Evolutionary conservation across 148 eudicot species (phyloP), one percentile per base, ranked within the genome.

Genomic region (Bassia scoparia): DNA sequence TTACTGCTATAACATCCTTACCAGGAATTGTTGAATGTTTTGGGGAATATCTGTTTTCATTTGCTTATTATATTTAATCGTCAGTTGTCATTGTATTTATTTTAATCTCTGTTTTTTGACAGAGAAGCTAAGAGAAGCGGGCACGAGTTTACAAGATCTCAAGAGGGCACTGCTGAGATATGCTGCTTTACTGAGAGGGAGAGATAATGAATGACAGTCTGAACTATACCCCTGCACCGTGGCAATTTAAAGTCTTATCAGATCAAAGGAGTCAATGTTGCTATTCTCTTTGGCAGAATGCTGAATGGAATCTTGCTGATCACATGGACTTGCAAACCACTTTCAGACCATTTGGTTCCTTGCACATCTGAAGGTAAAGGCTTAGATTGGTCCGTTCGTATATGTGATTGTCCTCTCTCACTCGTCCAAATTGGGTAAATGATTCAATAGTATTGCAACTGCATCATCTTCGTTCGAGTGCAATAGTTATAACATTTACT

Each of bases 291-390:
- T 96, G 97, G 97, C 99, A 96, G 74, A 96, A 96, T 80, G 97
- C 81, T 96, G 35, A 96, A 96, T 76, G 99, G 99, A 34, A 96
- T 96, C 97, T 96, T 55, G 97, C 99, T 49, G 99, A 96, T 82
- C 99, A 96, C 80, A 96, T 96, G 97, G 99, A 35, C 96, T 96
- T 69, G 99, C 97, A 55, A 96, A 96, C 81, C 92, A 97, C 10
- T 92, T 96, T 74, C 99, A 96, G 79, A 96, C 99, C 30, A 87
- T 96, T 81, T 91, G 89, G 44, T 92, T 92, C 65, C 85, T 96
- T 75, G 89, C 97, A 34, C 99, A 96, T 77, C 83, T 96, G 3
- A 96, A 92, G 78, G 92, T 52, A 92, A 90, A 76, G 94, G 96
- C 52, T 73, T 96, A 81, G 88, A 92, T 84, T n/a, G 99, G 99